phyloP scores from a whole-genome alignment of 2,329 filamentous ascomycete genomes.

The Trichoderma hamatum region DNA sequence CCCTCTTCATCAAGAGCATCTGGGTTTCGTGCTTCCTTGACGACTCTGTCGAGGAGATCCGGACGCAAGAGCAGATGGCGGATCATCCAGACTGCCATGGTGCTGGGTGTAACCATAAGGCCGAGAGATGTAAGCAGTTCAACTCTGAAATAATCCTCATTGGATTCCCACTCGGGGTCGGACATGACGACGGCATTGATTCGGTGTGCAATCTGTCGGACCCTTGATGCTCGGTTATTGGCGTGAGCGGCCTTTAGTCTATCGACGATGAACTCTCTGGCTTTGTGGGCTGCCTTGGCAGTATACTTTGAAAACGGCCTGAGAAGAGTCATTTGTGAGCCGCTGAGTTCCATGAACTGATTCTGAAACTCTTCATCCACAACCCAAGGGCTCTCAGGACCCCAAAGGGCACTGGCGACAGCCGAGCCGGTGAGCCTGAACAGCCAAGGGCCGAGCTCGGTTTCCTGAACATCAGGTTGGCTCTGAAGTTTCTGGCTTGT shows the following conservation, averaged over 20 bases:
- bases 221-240: constrained; percentile 33
- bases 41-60: constrained; percentile 31
- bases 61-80: constrained; percentile 35
- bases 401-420: constrained; percentile 40
- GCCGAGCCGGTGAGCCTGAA: constrained; percentile 38
- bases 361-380: constrained; percentile 37
- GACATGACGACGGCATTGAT: constrained; percentile 39
- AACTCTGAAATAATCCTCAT: constrained; percentile 39
- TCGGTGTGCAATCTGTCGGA: constrained; percentile 35
- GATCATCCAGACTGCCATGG: constrained; percentile 38
- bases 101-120: constrained; percentile 38
- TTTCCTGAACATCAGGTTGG: constrained; percentile 30
- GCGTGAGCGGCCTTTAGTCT: constrained; percentile 35
- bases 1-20: constrained; percentile 4
- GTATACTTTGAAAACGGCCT: constrained; percentile 35
- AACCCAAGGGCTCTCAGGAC: constrained; percentile 38
- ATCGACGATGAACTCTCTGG: constrained; percentile 34
- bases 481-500: constrained; percentile 30
- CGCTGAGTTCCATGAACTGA: constrained; percentile 39
- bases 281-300: constrained; percentile 35
- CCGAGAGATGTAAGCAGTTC: constrained; percentile 40
- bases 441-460: constrained; percentile 37
- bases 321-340: constrained; percentile 37
- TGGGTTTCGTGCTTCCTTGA: constrained; percentile 33
- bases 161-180: constrained; percentile 38